A percentile compares a stretch with the other conserved stretches of the same genome.
Conservation (phyloP, 345 rosid species). For the Nasturtium officinale region DNA sequence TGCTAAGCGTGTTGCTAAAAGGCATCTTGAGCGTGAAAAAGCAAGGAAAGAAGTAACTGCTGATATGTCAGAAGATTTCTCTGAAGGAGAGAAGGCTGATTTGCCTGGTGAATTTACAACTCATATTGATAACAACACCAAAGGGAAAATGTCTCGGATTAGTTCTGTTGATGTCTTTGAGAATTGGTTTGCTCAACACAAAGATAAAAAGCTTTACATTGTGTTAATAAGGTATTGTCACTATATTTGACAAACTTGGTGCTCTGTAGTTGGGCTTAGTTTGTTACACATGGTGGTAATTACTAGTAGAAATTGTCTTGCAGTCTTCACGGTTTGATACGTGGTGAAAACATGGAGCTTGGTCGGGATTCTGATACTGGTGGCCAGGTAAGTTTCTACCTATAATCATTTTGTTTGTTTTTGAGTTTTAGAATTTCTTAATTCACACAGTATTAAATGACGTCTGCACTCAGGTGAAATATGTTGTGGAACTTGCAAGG, state of each 20-base stretch:
- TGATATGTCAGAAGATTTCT: slow-evolving; percentile 78
- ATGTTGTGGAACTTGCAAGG: slow-evolving; percentile 89
- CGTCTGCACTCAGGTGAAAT: slow-evolving; percentile 60
- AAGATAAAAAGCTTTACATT: slow-evolving; percentile 73
- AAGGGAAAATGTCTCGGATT: slow-evolving; percentile 61
- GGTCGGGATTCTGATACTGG: slow-evolving; percentile 92
- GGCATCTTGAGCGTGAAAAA: slow-evolving; percentile 62
- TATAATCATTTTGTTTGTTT: neutral
- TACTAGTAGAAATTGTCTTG: slow-evolving; percentile 32
- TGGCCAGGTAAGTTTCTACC: slow-evolving; percentile 59
- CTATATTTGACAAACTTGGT: neutral
- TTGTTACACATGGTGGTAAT: neutral
- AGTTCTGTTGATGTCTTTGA: slow-evolving; percentile 75
- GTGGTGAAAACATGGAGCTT: slow-evolving; percentile 86
- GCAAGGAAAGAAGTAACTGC: slow-evolving; percentile 66
- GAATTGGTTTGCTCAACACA: slow-evolving; percentile 67
- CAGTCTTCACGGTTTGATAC: slow-evolving; percentile 84
- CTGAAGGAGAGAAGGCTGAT: slow-evolving; percentile 79
- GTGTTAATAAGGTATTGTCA: slow-evolving; percentile 72
- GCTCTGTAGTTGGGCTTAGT: slow-evolving; percentile 5
- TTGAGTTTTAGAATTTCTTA: neutral
- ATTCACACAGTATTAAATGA: neutral
- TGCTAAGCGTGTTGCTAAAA: slow-evolving; percentile 58
- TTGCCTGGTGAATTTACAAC: slow-evolving; percentile 49
- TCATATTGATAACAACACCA: slow-evolving; percentile 51